Base-by-base conservation (phyloP, 2,329 filamentous ascomycete genomes). In the Xylariaceae sp. region DNA sequence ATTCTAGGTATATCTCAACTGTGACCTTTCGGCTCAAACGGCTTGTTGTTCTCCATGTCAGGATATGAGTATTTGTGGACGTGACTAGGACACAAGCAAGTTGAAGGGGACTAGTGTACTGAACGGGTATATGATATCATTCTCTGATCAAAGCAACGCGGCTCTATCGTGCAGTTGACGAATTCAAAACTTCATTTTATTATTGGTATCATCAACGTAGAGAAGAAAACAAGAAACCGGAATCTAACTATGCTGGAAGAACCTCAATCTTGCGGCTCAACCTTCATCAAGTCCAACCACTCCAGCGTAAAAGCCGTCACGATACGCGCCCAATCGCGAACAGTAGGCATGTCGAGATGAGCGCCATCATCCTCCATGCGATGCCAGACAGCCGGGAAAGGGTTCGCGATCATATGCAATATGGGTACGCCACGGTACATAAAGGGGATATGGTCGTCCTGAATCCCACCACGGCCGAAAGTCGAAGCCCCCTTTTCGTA, bases 361-460 rank as follows among this genome's bases (percentile, higher is more conserved):
- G 85, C 83, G 1, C 83, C 89, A 69, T 92, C 86, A 70, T 93
- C 90, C 0, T 82, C 73, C 58, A 87, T 80, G 1, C 74, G 84
- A 73, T 93, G 89, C 88, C 89, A 93, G 1, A 90, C 87, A 0
- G 65, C 37, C 0, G 89, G 89, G 68, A 91, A 91, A 0, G 82
- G 82, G n/a, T 77, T 78, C 0, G 89, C 86, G 56, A 93, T 92
- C 4, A 93, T 72, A 73, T 93, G 90, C 53, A 94, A 71, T 18
- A 92, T 79, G 52, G 90, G 85, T 0, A 93, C 89, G 0, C 90
- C 90, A 47, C 87, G 80, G 2, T 75, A 76, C 75, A 93, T 83
- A 68, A 94, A 94, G 0, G 90, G 90, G 2, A 92, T 67, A 70
- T 94, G 89, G 66, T 94, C 90, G 68, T 93, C 90, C 61, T 83